Base-by-base conservation (phyloP, 768 basidiomycete genomes). In the Hydnum rufescens region DNA sequence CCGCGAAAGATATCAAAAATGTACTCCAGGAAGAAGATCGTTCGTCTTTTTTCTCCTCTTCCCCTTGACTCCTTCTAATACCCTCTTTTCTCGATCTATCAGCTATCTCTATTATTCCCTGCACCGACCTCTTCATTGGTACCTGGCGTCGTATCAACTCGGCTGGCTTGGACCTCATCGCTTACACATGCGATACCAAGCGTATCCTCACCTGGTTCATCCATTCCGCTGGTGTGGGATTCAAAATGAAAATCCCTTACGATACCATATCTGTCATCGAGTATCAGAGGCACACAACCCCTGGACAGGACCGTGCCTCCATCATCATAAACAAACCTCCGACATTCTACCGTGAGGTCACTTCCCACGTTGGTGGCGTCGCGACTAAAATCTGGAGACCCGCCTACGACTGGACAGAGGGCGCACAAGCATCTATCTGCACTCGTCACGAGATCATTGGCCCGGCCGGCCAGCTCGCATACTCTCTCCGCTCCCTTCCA, bases 171-270 rank as follows among this genome's bases (percentile, higher is more conserved):
- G 82, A 84, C 63, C 69, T 88, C 5, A 70, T 87, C 32, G 80
- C 82, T 1, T 88, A 86, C 63, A 67, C 81, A 5, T 85, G 74
- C 62, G 79, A 85, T 23, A 56, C 63, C 34, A 79, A 74, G 58
- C 75, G 72, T 39, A 77, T 73, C 60, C 65, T 88, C 28, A 75
- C 74, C 3, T 88, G 85, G 85, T 88, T 80, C 63, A 78, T 88
- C 53, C 74, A 77, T 34, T 80, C 80, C 4, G 70, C 66, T 0
- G 82, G 80, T 22, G 72, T 72, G 56, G 75, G 80, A 19, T 87
- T 86, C 71, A 87, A 87, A 64, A 88, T 88, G 80, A 80, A 82
- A 55, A 71, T 87, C 18, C 75, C 82, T 3, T 84, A 81, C 64
- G 69, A 75, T 53, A 34, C 22, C 31, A 57, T 57, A 30, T 5